Base-by-base conservation (phyloP, 2,329 filamentous ascomycete genomes). In the Colletotrichum gigasporum region DNA sequence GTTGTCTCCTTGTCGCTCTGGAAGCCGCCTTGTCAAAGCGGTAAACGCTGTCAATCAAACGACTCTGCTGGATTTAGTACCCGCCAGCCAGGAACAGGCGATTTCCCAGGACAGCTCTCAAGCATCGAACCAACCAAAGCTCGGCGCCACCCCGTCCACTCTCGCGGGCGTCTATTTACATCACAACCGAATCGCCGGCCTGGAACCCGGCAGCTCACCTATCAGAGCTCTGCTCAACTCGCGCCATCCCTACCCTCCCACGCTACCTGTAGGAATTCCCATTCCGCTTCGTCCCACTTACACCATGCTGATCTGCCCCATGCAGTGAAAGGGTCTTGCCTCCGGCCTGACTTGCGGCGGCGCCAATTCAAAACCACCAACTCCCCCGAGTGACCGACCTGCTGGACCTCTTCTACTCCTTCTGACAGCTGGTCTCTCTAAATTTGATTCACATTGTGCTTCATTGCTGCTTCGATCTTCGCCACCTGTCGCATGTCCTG, bases 391-490 rank as follows among this genome's bases (percentile, higher is more conserved):
- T 69, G 69, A 69, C 72, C 72, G 72, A 69, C 69, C 72, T 72
- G 69, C 69, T 70, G 71, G 69, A 72, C 69, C 72, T 70, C 72
- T 71, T 76, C 73, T 81, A 76, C 72, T 77, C 68, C 76, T 75
- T 74, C 80, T 79, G 81, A 79, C 80, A 87, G 85, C 85, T 87
- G 85, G 85, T 78, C 84, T 87, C 83, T 79, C 72, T 75, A 69
- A 74, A 73, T 76, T 72, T 76, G 68, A 74, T 75, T 74, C 71
- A 68, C 70, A 71, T 75, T 68, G 69, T 75, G 71, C 71, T 77
- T 77, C 71, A 69, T 73, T 78, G 71, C 71, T 77, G 66, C 71
- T 73, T 69, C 71, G 71, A 65, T 66, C 69, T 66, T 69, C 62
- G 60, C 67, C n/a, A 65, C 68, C 68, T 69, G 65, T 65, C 65